Evolutionary conservation across 352 stramenopile species (phyloP), one percentile per base, ranked within the genome.

Genomic region (Phytopythium litorale): DNA sequence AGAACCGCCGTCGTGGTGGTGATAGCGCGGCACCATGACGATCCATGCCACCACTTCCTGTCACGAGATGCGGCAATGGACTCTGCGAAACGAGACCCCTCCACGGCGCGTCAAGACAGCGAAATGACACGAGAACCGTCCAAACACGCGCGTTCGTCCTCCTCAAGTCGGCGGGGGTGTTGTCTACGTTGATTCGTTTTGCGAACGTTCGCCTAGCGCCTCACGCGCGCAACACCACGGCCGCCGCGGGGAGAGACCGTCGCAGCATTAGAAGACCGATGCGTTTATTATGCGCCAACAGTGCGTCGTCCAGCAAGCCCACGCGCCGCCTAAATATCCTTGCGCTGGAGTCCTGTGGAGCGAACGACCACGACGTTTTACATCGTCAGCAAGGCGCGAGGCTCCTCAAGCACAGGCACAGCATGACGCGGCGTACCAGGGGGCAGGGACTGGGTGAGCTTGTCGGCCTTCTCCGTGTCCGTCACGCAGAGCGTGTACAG

Each of bases 401-500:
- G 11, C 28, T 23, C 35, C 35, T 4, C 32, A 48, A 18, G 13
- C 48, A 54, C 1, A 18, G 52, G 13, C 48, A 54, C 1, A 18
- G 52, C 7, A 9, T n/a, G 33, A 33, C 37, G 33, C 9, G 15
- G 55, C 81, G 60, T 78, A 92, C 97, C 97, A 77, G 97, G 97
- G 57, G 98, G 98, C 68, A 99, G 88, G 66, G 96, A 99, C 88
- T 99, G 97, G 64, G 96, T 99, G 63, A 99, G 92, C 89, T 99
- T 99, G 76, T 99, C 97, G 32, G 98, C 98, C 95, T 99, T 99
- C 81, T 99, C 97, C 55, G 88, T 91, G 85, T 99, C 97, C 49
- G 89, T 97, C 58, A 99, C 97, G 65, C 96, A 96, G 35, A 99
- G 85, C 61, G 98, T 99, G 89, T 99, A 99, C 71, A 99, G 87